Percentiles rank a stretch among this genome's conserved stretches.
Conservation (phyloP, 768 basidiomycete genomes). For the Auricularia sp. region DNA sequence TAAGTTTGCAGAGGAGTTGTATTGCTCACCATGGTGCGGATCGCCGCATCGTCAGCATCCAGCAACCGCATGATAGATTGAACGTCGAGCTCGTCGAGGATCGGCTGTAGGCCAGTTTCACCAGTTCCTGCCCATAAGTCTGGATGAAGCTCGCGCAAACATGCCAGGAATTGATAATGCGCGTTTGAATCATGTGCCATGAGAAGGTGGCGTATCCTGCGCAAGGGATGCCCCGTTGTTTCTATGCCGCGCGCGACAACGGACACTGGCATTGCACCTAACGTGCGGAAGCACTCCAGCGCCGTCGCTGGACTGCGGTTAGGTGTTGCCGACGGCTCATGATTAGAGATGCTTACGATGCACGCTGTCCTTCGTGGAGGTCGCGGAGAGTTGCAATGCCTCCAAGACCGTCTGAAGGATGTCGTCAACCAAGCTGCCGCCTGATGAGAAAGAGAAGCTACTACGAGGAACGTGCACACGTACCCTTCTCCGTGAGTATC, state of each 20-base stretch:
- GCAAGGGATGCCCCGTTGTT: slow-evolving; percentile 4
- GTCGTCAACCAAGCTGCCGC: neutral
- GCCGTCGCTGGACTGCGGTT: slow-evolving; percentile 18
- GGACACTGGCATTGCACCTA: slow-evolving; percentile 16
- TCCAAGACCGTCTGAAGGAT: neutral
- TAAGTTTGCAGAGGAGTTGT: neutral
- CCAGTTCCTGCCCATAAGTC: slow-evolving; percentile 53
- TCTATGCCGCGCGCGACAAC: slow-evolving; percentile 4
- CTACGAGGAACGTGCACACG: neutral
- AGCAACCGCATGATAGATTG: slow-evolving; percentile 60
- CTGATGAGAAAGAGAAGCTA: neutral
- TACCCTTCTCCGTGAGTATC: neutral
- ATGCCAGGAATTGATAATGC: slow-evolving; percentile 55
- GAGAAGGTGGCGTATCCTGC: slow-evolving; percentile 43
- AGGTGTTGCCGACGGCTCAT: neutral
- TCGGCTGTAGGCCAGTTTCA: slow-evolving; percentile 37
- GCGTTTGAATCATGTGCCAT: slow-evolving; percentile 49
- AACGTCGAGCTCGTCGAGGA: slow-evolving; percentile 66
- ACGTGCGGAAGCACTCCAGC: slow-evolving; percentile 25
- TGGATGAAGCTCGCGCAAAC: slow-evolving; percentile 49
- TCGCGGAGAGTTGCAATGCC: neutral
- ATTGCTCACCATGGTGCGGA: slow-evolving; percentile 45
- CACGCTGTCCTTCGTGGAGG: neutral
- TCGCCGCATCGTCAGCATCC: slow-evolving; percentile 45
- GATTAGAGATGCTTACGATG: neutral